Evolutionary conservation across 768 basidiomycete species (phyloP).

Genomic region (Glaciozyma martinii): DNA sequence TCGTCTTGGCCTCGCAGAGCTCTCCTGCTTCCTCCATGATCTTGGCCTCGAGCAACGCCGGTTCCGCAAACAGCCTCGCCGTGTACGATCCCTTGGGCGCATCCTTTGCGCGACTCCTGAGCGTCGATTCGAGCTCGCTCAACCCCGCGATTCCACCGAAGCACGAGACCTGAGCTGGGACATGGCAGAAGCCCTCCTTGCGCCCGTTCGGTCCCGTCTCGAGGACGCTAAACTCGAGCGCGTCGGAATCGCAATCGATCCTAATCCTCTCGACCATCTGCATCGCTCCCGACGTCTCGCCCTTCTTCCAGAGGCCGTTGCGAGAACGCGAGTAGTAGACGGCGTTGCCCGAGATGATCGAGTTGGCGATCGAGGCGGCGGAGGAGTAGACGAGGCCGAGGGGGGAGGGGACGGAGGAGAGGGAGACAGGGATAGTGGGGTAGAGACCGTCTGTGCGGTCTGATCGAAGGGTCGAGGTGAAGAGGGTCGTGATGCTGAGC

Average conservation of each 20-base stretch:
- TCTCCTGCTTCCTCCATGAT: conserved; percentile 99
- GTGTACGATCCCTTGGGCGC: conserved; percentile 93
- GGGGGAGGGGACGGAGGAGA: conserved; percentile 35
- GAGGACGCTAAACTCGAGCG: conserved; percentile 78
- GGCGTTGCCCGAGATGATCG: conserved; percentile 78
- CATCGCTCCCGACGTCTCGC: conserved; percentile 88
- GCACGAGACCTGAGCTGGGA: conserved; percentile 69
- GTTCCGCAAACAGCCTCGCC: conserved; percentile 69
- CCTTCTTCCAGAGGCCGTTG: conserved; percentile 93
- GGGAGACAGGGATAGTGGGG: conserved; percentile 78
- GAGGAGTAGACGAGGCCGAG: conserved; percentile 97
- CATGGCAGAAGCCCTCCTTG: conserved; percentile 40
- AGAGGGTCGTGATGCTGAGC: conserved; percentile 70
- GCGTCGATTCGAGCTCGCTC: conserved; percentile 66
- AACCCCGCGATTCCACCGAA: conserved; percentile 77
- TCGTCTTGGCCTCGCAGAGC: conserved; percentile 62
- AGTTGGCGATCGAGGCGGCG: conserved; percentile 68
- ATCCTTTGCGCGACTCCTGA: conserved; percentile 58
- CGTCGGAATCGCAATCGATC: conserved; percentile 81
- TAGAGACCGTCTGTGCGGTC: conserved; percentile 88
- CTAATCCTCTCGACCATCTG: conserved; percentile 71
- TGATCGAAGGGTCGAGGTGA: conserved; percentile 68
- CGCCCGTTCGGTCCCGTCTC: conserved; percentile 40
- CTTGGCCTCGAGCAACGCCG: conserved; percentile 74
- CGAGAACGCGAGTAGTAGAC: conserved; percentile 86